These are phyloP conservation scores for Purpureocillium lavendulum DNA, from an alignment of 2,329 filamentous ascomycete genomes.

Conservation along the genomic window DNA sequence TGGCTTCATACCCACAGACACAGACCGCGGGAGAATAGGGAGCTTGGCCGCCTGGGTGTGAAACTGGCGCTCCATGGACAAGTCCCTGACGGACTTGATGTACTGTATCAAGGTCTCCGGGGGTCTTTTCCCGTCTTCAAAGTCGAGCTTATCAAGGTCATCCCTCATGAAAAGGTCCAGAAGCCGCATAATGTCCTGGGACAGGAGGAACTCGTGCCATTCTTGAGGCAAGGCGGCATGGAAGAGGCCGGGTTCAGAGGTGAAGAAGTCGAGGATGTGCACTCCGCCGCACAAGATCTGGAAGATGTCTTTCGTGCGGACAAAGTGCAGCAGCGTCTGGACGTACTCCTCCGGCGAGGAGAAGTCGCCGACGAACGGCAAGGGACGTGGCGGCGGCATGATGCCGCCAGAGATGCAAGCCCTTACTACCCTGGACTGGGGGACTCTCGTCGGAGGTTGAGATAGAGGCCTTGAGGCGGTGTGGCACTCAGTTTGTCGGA, in stretches of 20 bases:
- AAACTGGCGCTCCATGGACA: conserved; percentile 60
- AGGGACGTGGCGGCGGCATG: conserved; percentile 42
- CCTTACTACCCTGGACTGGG: not conserved
- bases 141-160: conserved; percentile 43
- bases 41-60: conserved; percentile 32
- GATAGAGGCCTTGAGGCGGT: too few species aligned
- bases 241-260: conserved; percentile 75
- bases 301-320: conserved; percentile 65
- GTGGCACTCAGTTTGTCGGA: too few species aligned
- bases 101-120: conserved; percentile 60
- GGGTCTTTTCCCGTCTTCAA: conserved; percentile 22
- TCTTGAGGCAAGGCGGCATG: conserved; percentile 64
- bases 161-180: conserved; percentile 76
- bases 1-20: conserved; percentile 85
- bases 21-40: conserved; percentile 56
- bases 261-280: conserved; percentile 95
- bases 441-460: too few species aligned
- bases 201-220: conserved; percentile 74
- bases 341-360: conserved; percentile 67
- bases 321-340: conserved; percentile 67
- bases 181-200: conserved; percentile 63
- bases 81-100: conserved; percentile 59
- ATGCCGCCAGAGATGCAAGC: conserved; percentile 7
- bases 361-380: conserved; percentile 68
- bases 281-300: conserved; percentile 93